Base-by-base conservation (phyloP, 225 moss, liverwort and hornwort genomes). In the Bryoerythrophyllum caledonicum region DNA sequence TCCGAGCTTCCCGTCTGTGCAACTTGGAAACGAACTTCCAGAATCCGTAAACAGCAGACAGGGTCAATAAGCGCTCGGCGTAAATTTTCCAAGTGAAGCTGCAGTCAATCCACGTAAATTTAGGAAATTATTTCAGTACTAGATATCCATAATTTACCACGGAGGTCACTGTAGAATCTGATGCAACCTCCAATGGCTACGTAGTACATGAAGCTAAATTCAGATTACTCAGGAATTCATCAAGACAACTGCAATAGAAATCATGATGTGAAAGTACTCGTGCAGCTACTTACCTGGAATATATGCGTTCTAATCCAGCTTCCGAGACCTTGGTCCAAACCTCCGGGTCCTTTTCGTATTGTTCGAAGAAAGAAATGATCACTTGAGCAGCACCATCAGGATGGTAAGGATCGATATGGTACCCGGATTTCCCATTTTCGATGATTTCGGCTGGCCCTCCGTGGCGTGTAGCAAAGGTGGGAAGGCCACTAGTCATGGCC, bases 401-500 rank as follows among this genome's bases (percentile, higher is more conserved):
- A 70, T 91, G 85, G 44, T 95, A 93, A 72, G 93, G 93, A 79
- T 95, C 93, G 21, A 95, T 93, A 28, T 93, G 90, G 60, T 90
- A 95, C 37, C 93, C 95, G 8, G 95, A 95, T 7, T 75, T 81
- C 27, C 74, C 85, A 70, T 95, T 70, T 55, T 84, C 89, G 58
- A 95, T 90, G 68, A 95, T 95, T 69, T 95, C 95, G 4, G 86
- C 87, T 25, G 95, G 95, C 38, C 95, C 95, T 74, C 95, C 95
- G 60, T 90, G 83, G 55, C 56, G 67, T 27, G 95, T 95, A 52
- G 95, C 95, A 65, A 95, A 90, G 6, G 93, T 93, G 1, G 95
- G 95, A 55, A 95, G 85, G n/a, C 95, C 95, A 63, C 90, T 81
- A 13, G 85, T 83, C 95, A 95, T 95, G 6, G 95, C 93, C 76